A percentile compares a stretch with the other conserved stretches of the same genome.
phyloP scores from a whole-genome alignment of 2,329 filamentous ascomycete species.

The Sporothrix variecibatus region DNA sequence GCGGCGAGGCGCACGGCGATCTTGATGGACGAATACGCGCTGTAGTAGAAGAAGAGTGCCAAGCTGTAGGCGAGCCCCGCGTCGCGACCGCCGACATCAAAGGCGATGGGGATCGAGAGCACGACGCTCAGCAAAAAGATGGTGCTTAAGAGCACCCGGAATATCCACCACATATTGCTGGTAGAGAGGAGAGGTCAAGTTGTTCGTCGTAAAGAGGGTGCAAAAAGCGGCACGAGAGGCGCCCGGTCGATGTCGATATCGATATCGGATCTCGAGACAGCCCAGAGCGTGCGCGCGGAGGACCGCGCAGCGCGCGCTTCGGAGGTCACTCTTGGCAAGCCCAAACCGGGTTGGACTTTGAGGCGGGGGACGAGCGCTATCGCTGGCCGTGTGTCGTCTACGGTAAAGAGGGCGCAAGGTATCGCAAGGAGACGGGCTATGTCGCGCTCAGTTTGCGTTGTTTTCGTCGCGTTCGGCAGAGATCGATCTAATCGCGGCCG shows the following conservation, averaged over 20 bases:
- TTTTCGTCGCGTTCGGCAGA: slow-evolving; percentile 5
- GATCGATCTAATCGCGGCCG: not conserved
- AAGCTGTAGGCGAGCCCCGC: slow-evolving; percentile 94
- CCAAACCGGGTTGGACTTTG: not conserved
- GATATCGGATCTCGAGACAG: not conserved
- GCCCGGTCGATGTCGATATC: not conserved
- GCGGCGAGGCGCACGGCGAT: slow-evolving; percentile 50
- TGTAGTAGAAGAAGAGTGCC: slow-evolving; percentile 85
- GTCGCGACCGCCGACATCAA: slow-evolving; percentile 94
- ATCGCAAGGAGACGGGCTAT: not conserved
- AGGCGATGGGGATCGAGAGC: slow-evolving; percentile 93
- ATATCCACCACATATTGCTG: slow-evolving; percentile 74
- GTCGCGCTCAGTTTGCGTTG: not conserved
- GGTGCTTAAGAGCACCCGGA: slow-evolving; percentile 75
- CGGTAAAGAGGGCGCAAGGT: not conserved
- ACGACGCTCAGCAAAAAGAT: slow-evolving; percentile 90
- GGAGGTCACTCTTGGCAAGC: not conserved
- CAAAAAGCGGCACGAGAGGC: not conserved
- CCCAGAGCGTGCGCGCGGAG: slow-evolving; percentile 23
- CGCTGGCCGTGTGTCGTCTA: slow-evolving; percentile 7
- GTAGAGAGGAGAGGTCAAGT: not conserved
- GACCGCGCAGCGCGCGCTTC: slow-evolving; percentile 27
- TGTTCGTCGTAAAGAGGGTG: too few species aligned
- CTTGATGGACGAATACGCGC: slow-evolving; percentile 79
- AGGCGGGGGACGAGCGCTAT: not conserved